phyloP scores from a whole-genome alignment of 805 yeast genomes.

The Soucietia sequanensis region DNA sequence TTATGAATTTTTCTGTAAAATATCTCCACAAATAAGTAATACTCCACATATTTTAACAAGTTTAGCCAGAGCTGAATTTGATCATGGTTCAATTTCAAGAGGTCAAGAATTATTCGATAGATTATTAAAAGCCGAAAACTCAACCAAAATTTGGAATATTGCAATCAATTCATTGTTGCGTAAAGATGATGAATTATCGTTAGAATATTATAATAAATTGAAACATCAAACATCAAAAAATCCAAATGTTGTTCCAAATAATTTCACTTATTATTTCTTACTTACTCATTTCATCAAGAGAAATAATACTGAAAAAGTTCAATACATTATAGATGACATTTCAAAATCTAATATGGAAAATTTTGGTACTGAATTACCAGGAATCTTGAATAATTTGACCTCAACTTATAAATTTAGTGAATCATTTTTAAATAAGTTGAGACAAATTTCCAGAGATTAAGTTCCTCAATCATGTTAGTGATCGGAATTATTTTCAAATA shows the following conservation, averaged over 20 bases:
- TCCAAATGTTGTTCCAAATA: constrained; percentile 38
- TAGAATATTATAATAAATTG: constrained; percentile 37
- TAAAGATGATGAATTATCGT: constrained; percentile 38
- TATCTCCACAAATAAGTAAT: constrained; percentile 18
- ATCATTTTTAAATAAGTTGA: too few relatives aligned
- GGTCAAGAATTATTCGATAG: constrained; percentile 34
- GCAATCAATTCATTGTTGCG: constrained; percentile 31
- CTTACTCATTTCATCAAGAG: constrained; percentile 35
- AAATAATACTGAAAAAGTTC: constrained; percentile 29
- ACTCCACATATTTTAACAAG: constrained; percentile 43
- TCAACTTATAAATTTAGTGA: too few relatives aligned
- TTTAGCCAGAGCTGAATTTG: constrained; percentile 48
- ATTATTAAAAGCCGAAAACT: constrained; percentile 34
- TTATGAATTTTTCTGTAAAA: constrained; percentile 38
- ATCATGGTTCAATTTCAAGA: constrained; percentile 31
- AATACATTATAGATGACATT: constrained; percentile 39
- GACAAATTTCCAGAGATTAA: too few relatives aligned
- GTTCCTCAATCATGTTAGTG: too few relatives aligned
- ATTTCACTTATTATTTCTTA: constrained; percentile 49
- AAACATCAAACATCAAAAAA: constrained; percentile 18
- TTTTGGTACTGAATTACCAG: constrained; percentile 43
- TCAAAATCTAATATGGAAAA: constrained; percentile 21
- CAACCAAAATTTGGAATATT: constrained; percentile 41
- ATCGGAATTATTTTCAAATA: too few relatives aligned
- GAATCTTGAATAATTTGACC: constrained; percentile 19